Evolutionary conservation across 1,284 basidiomycete genomes (phyloP).

Genomic region (Phellopilus nigrolimitatus): DNA sequence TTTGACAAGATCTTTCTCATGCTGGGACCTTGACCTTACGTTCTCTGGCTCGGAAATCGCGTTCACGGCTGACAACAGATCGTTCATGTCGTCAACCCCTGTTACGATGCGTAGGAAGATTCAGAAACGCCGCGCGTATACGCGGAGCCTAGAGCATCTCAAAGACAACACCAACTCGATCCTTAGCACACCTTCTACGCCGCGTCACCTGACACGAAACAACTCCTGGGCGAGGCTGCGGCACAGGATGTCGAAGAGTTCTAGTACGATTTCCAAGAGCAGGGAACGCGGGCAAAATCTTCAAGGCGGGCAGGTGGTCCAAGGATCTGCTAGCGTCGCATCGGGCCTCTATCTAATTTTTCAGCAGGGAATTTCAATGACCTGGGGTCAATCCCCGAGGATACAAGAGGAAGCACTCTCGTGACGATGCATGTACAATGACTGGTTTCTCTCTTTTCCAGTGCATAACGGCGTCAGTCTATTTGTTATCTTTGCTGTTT

Average conservation of each 20-base stretch:
- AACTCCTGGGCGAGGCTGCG: constrained; percentile 11
- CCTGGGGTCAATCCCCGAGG: background rate
- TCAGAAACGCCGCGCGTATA: background rate
- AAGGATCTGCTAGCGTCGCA: constrained; percentile 1
- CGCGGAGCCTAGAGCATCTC: background rate
- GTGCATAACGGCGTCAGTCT: too few species aligned
- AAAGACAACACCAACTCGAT: too few species aligned
- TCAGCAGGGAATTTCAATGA: constrained; percentile 2
- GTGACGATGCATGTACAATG: too few species aligned
- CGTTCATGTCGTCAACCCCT: background rate
- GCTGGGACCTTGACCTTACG: background rate
- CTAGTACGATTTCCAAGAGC: background rate
- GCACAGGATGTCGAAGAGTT: background rate
- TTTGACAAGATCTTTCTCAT: background rate
- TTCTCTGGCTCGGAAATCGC: background rate
- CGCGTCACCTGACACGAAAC: background rate
- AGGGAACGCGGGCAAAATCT: background rate
- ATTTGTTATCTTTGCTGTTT: too few species aligned
- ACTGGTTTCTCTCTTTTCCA: too few species aligned
- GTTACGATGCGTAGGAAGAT: background rate
- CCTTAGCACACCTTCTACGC: background rate
- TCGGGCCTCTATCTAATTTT: background rate
- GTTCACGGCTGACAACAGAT: background rate
- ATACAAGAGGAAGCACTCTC: background rate
- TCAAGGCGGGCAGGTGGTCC: background rate